Base-by-base conservation (phyloP, 306 rosid species). In the Canavalia ensiformis region DNA sequence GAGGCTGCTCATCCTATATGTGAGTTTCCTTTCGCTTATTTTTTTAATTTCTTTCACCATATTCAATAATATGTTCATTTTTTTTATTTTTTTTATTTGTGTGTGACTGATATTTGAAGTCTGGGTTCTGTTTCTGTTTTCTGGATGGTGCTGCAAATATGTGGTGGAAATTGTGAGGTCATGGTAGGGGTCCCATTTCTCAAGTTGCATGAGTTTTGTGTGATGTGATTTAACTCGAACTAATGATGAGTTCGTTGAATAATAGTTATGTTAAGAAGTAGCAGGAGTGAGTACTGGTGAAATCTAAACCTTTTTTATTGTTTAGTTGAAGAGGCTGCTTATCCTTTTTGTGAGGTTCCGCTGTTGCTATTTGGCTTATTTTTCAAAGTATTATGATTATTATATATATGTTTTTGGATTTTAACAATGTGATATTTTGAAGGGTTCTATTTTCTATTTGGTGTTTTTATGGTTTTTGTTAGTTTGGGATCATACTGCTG, bases 1-100 rank as follows among this genome's bases (percentile, higher is more conserved):
- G 87, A 87, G 44, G 88, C 99, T 52, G 64, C 93, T 76, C 87
- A 86, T 81, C 92, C 94, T 74, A 85, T 55, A 39, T 96, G 99
- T 96, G 76, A 89, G 97, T 89, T 60, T 81, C 6, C 9, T 4
- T 62, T 33, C 33, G 0, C 5, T 18, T 1, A 9, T 7, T 35
- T 28, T 41, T 42, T 58, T 8, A 7, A 28, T 18, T n/a, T 6
- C 2, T 54, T 54, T 54, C 4, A 1, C n/a, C 3, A 13, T 3
- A 1, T 37, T 2, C 3, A 2, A 37, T 64, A 28, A 54, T 52
- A 54, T 18, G 8, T 2, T 30, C 1, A 6, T 39, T 10, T 42
- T 13, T 67, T 67, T 9, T 67, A 5, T 9, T 65, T 39, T 60
- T 47, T 9, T 0, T 31, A 0, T 13, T 1, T 7, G 11, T 18